phyloP scores from a whole-genome alignment of 495 filamentous ascomycete genomes.

The Penicillium roqueforti region DNA sequence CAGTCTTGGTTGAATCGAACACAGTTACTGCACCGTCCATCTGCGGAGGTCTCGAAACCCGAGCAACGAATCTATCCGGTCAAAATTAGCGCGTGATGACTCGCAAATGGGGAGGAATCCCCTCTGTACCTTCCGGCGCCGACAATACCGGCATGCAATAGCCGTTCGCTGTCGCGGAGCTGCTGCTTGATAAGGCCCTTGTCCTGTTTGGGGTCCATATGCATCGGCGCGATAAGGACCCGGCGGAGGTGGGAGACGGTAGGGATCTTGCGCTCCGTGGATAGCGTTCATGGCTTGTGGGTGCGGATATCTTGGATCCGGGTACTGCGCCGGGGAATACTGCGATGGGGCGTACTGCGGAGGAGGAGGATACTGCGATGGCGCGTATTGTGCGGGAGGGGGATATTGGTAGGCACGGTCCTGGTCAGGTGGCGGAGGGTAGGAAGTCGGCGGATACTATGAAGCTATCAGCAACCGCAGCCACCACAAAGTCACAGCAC shows the following conservation, averaged over 20 bases:
- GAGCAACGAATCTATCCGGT: constrained; percentile 73
- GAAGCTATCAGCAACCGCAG: not conserved
- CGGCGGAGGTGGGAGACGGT: constrained; percentile 41
- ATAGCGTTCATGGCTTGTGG: constrained; percentile 40
- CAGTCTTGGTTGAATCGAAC: constrained; percentile 79
- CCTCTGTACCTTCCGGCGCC: constrained; percentile 68
- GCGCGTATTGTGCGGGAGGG: constrained; percentile 26
- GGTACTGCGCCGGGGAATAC: constrained; percentile 16
- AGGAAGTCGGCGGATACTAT: constrained; percentile 36
- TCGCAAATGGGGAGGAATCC: not conserved
- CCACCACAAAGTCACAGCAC: not conserved
- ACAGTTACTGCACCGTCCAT: constrained; percentile 78
- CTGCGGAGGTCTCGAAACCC: constrained; percentile 71
- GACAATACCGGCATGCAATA: constrained; percentile 81
- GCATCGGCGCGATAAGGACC: constrained; percentile 42
- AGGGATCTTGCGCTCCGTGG: constrained; percentile 38
- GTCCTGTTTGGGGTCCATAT: constrained; percentile 41
- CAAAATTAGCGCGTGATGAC: constrained; percentile 1
- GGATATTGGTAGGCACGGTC: constrained; percentile 41
- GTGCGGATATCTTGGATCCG: constrained; percentile 32
- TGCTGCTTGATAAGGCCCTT: constrained; percentile 59
- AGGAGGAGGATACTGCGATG: constrained; percentile 30
- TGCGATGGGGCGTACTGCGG: constrained; percentile 17
- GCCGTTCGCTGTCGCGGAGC: constrained; percentile 76
- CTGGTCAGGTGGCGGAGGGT: constrained; percentile 28